These are phyloP conservation scores for Austroboletus niveus DNA, from an alignment of 1,284 basidiomycete genomes.

Conservation along the genomic window DNA sequence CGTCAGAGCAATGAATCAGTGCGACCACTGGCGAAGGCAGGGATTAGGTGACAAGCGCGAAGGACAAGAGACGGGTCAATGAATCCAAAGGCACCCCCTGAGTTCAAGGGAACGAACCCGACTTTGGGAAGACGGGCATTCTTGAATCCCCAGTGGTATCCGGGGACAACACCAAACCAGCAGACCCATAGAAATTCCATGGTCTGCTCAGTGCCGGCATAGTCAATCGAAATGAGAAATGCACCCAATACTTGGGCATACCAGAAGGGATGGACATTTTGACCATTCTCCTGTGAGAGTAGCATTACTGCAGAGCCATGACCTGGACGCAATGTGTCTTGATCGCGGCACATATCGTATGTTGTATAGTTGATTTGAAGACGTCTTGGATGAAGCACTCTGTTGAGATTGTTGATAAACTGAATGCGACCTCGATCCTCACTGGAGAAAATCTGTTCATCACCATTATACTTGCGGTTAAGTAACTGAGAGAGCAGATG, in stretches of 20 bases:
- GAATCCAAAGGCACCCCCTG: background rate
- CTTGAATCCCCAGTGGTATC: background rate
- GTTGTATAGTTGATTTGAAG: conserved; percentile 31
- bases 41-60: background rate
- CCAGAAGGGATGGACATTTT: conserved; percentile 22
- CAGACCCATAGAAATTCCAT: background rate
- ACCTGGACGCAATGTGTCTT: conserved; percentile 27
- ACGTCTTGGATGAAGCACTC: background rate
- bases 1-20: background rate
- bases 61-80: background rate
- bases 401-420: conserved; percentile 4
- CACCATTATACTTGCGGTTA: conserved; percentile 1
- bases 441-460: background rate
- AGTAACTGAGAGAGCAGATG: background rate
- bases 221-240: background rate
- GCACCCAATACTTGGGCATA: conserved; percentile 20
- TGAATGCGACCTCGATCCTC: background rate
- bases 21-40: background rate
- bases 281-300: conserved; percentile 8
- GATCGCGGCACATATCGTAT: conserved; percentile 13
- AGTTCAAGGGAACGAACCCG: background rate
- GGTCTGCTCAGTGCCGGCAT: background rate
- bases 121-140: background rate
- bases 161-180: background rate
- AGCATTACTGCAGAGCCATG: conserved; percentile 9